Conservation (phyloP, 306 rosid species). For the Inga oerstediana region DNA sequence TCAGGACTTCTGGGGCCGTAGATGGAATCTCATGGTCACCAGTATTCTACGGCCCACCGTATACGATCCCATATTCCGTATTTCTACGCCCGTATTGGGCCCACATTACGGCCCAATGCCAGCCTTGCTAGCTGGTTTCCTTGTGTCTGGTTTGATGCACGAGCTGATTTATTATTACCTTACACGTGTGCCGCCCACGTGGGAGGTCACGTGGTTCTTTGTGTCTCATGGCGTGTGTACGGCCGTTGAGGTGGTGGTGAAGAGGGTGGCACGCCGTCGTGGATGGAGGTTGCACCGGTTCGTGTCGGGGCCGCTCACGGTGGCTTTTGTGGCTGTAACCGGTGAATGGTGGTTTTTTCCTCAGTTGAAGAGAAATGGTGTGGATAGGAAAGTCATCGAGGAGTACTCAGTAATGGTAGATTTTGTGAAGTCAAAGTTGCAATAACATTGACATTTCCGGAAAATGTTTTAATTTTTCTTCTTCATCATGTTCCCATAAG, state of each 20-base stretch:
- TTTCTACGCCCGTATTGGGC: background rate
- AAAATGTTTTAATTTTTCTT: no score
- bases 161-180: slow-evolving; percentile 63
- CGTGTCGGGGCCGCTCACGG: slow-evolving; percentile 41
- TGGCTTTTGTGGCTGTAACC: slow-evolving; percentile 49
- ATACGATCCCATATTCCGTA: slow-evolving; percentile 38
- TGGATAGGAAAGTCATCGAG: slow-evolving; percentile 31
- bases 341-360: slow-evolving; percentile 68
- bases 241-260: slow-evolving; percentile 55
- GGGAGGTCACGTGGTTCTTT: slow-evolving; percentile 84
- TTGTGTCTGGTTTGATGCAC: slow-evolving; percentile 68
- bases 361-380: slow-evolving; percentile 59
- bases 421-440: slow-evolving; percentile 32
- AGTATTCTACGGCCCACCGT: slow-evolving; percentile 56
- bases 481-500: no score
- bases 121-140: slow-evolving; percentile 46
- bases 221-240: slow-evolving; percentile 58
- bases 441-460: background rate
- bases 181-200: slow-evolving; percentile 38
- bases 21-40: slow-evolving; percentile 84
- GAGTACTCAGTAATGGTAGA: slow-evolving; percentile 44
- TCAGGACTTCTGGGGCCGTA: slow-evolving; percentile 83
- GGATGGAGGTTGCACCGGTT: slow-evolving; percentile 47
- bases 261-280: slow-evolving; percentile 30
- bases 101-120: background rate